Conservation (phyloP, 345 rosid species). For the Aurinia saxatilis region DNA sequence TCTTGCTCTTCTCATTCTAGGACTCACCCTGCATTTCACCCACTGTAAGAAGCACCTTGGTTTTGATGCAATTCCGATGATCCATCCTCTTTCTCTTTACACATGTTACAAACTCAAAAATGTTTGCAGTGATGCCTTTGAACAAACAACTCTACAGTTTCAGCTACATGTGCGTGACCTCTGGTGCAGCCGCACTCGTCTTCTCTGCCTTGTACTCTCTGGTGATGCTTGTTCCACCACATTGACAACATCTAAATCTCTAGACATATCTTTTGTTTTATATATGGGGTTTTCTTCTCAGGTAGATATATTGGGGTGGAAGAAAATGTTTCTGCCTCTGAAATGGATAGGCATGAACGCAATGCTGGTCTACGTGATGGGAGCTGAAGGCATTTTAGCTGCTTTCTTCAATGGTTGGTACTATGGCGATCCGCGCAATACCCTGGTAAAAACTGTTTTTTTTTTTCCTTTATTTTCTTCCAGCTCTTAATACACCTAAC, state of each 20-base stretch:
- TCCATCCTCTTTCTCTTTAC: not conserved
- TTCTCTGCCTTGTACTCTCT: slow-evolving; percentile 56
- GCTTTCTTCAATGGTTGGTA: slow-evolving; percentile 92
- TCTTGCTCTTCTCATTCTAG: slow-evolving; percentile 44
- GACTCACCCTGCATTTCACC: slow-evolving; percentile 59
- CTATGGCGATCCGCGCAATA: slow-evolving; percentile 53
- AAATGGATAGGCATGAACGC: slow-evolving; percentile 96
- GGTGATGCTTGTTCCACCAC: slow-evolving; percentile 33
- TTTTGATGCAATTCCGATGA: not conserved
- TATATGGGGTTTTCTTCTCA: not conserved
- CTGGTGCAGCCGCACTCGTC: slow-evolving; percentile 75
- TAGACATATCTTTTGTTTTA: not conserved
- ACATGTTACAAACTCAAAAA: not conserved
- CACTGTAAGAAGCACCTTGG: slow-evolving; percentile 45
- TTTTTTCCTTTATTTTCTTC: no score
- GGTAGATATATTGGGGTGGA: slow-evolving; percentile 60
- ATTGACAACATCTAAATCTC: not conserved
- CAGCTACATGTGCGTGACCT: slow-evolving; percentile 78
- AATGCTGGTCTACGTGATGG: slow-evolving; percentile 93
- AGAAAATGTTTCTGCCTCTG: slow-evolving; percentile 46
- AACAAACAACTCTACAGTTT: slow-evolving; percentile 77
- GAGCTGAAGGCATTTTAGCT: slow-evolving; percentile 86
- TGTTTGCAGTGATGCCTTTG: slow-evolving; percentile 60
- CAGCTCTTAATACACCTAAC: no score
- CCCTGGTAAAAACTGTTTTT: slow-evolving; percentile 40